Conservation (phyloP, 1,284 basidiomycete genomes). For the Takashimella tepidaria region DNA sequence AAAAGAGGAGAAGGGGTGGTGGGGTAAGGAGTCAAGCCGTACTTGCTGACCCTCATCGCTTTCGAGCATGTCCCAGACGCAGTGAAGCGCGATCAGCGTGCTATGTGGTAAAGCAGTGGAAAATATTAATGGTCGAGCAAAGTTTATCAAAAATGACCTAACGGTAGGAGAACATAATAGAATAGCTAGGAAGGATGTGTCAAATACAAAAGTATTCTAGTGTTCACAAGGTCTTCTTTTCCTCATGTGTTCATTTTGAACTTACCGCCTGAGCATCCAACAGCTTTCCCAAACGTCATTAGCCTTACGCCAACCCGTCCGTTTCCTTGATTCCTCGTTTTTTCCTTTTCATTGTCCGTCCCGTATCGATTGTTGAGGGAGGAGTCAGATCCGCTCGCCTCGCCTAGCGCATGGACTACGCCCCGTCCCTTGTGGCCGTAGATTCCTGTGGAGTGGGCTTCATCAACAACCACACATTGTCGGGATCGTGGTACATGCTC, state of each 20-base stretch:
- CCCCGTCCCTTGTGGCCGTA: conserved; percentile 62
- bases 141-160: conserved; percentile 83
- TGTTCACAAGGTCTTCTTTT: no score
- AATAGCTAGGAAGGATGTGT: no score
- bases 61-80: conserved; percentile 71
- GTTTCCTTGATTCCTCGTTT: conserved; percentile 55
- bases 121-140: conserved; percentile 84
- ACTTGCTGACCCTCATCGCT: conserved; percentile 61
- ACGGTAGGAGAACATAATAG: conserved; percentile 67
- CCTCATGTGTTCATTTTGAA: no score
- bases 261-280: conserved; percentile 72
- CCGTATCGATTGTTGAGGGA: no score
- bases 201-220: no score
- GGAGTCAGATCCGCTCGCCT: conserved; percentile 10
- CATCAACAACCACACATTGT: conserved; percentile 60
- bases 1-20: conserved; percentile 44
- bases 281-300: conserved; percentile 64
- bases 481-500: conserved; percentile 43
- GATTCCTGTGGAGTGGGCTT: conserved; percentile 83
- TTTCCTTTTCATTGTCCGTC: conserved; percentile 23
- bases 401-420: conserved; percentile 34
- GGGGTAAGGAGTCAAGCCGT: no score
- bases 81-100: conserved; percentile 67
- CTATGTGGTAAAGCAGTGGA: conserved; percentile 74
- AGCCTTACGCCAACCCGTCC: conserved; percentile 50